Conservation (phyloP, 2,329 filamentous ascomycete species). For the Pyrenophora graminea region DNA sequence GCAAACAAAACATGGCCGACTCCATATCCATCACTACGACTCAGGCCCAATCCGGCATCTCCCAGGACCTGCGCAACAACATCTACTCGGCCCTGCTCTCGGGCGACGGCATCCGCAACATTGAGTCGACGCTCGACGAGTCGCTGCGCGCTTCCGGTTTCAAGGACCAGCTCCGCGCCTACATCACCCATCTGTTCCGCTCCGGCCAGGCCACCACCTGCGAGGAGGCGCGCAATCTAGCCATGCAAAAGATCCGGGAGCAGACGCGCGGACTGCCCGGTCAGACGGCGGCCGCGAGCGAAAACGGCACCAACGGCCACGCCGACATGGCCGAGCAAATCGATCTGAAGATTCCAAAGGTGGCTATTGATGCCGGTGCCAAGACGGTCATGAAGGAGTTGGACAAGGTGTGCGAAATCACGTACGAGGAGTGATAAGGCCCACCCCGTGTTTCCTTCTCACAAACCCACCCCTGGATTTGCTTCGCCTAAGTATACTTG, state of each 20-base stretch:
- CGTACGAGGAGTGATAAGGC: conserved; percentile 23
- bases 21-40: conserved; percentile 37
- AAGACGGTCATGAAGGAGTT: conserved; percentile 58
- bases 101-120: conserved; percentile 57
- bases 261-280: conserved; percentile 20
- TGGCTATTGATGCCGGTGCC: conserved; percentile 56
- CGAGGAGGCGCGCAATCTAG: conserved; percentile 59
- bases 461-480: neutral
- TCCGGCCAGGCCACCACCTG: conserved; percentile 62
- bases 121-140: conserved; percentile 59
- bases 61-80: conserved; percentile 45
- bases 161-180: conserved; percentile 59
- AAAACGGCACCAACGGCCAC: conserved; percentile 31
- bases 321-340: conserved; percentile 45
- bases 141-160: conserved; percentile 63
- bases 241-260: conserved; percentile 49
- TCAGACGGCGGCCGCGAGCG: conserved; percentile 22
- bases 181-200: conserved; percentile 61
- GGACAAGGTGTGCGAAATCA: conserved; percentile 53
- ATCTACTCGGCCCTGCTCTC: conserved; percentile 54
- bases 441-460: neutral
- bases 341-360: conserved; percentile 53
- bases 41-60: conserved; percentile 50
- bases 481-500: too few species aligned
- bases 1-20: conserved; percentile 4